phyloP scores from a whole-genome alignment of 2,329 filamentous ascomycete species.

The Stagonosporopsis vannaccii region DNA sequence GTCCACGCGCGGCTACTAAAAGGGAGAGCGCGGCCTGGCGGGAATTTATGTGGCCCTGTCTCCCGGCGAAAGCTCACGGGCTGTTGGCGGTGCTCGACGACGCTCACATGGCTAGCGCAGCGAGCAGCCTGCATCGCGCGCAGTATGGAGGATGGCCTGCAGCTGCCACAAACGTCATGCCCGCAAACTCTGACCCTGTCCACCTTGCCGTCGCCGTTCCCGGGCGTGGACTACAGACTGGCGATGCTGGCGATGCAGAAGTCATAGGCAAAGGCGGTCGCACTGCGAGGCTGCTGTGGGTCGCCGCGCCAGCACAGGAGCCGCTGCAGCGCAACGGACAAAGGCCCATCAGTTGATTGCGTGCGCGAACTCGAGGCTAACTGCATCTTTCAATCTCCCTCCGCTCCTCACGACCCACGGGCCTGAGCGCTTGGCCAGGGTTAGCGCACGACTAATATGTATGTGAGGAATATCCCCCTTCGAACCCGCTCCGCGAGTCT shows the following conservation, averaged over 20 bases:
- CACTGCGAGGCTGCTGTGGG: constrained; percentile 5
- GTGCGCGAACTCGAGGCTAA: constrained; percentile 16
- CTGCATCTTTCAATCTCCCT: constrained; percentile 18
- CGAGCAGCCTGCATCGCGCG: constrained; percentile 4
- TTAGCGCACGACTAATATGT: constrained; percentile 34
- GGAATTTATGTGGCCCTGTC: constrained; percentile 16
- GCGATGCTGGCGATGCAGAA: not conserved
- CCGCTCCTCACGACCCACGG: constrained; percentile 21
- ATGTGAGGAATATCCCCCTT: constrained; percentile 43
- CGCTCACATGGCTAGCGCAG: constrained; percentile 12
- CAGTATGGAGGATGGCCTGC: constrained; percentile 7
- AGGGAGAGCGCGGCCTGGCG: constrained; percentile 23
- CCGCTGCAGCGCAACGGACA: constrained; percentile 7
- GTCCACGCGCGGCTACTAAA: constrained; percentile 30
- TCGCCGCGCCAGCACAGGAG: not conserved
- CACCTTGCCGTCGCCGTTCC: not conserved
- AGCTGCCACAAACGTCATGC: constrained; percentile 23
- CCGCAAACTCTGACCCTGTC: constrained; percentile 10
- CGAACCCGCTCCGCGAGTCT: constrained; percentile 35
- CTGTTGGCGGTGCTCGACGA: constrained; percentile 12
- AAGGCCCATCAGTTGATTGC: constrained; percentile 15
- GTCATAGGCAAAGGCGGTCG: not conserved
- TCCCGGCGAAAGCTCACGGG: too few species aligned
- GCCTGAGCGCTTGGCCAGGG: constrained; percentile 34
- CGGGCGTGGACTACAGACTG: not conserved